These are phyloP conservation scores for Priceomyces carsonii DNA, from an alignment of 805 yeast species.

Conservation along the genomic window DNA sequence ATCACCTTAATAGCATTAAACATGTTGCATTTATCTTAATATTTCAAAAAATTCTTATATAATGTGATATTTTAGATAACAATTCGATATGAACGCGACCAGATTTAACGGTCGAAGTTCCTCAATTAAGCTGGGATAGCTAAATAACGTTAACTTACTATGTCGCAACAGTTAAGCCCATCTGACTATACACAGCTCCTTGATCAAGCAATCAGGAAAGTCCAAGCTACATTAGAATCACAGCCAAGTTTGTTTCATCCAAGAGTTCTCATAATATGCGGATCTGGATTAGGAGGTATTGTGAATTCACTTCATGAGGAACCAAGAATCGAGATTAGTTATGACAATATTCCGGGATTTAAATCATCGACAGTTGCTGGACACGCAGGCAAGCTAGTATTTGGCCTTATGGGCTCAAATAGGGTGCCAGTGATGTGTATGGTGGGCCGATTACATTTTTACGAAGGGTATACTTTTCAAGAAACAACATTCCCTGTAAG, in stretches of 20 bases:
- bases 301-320: constrained; percentile 50
- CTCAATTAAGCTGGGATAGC: no score
- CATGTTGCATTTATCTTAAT: no score
- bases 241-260: constrained; percentile 41
- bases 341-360: constrained; percentile 77
- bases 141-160: no score
- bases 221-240: constrained; percentile 5
- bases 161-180: constrained; percentile 7
- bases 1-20: not conserved
- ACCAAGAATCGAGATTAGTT: constrained; percentile 54
- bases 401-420: constrained; percentile 71
- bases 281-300: constrained; percentile 91
- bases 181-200: constrained; percentile 18
- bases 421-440: constrained; percentile 83
- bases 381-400: constrained; percentile 78
- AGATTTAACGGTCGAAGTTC: no score
- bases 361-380: constrained; percentile 83
- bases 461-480: constrained; percentile 85
- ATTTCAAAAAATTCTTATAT: no score
- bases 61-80: no score
- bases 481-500: constrained; percentile 87
- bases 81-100: no score
- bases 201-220: constrained; percentile 16
- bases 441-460: constrained; percentile 91
- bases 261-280: constrained; percentile 79